Conservation (phyloP, 2,329 filamentous ascomycete genomes). For the Teratosphaeria nubilosa region DNA sequence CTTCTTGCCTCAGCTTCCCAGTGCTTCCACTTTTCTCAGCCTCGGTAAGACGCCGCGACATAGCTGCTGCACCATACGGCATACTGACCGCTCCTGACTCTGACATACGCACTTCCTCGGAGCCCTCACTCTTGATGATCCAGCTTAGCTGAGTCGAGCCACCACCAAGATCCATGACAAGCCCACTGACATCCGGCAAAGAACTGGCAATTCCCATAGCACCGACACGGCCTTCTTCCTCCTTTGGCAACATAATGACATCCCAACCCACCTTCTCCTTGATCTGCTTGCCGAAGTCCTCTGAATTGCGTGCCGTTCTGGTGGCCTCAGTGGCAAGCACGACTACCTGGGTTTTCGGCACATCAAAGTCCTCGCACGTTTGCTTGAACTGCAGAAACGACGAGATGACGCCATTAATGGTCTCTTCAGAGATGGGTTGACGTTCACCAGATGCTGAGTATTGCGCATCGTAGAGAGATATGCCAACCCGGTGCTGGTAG, state of each 20-base stretch:
- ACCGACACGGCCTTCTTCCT: conserved; percentile 73
- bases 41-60: conserved; percentile 46
- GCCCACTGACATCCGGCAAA: conserved; percentile 57
- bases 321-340: conserved; percentile 86
- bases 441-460: conserved; percentile 30
- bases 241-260: conserved; percentile 64
- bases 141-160: conserved; percentile 62
- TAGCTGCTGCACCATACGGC: conserved; percentile 59
- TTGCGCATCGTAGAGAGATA: conserved; percentile 80
- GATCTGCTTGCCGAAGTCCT: conserved; percentile 57
- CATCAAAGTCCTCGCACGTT: conserved; percentile 60
- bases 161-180: conserved; percentile 82
- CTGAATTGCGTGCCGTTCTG: conserved; percentile 65
- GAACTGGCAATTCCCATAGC: conserved; percentile 74
- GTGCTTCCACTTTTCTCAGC: conserved; percentile 30
- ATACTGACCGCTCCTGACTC: conserved; percentile 52
- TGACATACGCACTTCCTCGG: conserved; percentile 43
- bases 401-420: conserved; percentile 56
- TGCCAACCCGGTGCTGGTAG: conserved; percentile 66
- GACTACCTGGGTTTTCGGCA: conserved; percentile 55
- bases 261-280: conserved; percentile 52
- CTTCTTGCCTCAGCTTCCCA: conserved; percentile 34
- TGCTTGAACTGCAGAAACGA: conserved; percentile 60
- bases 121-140: conserved; percentile 40
- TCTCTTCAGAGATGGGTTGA: conserved; percentile 46